Evolutionary conservation across 345 rosid genomes (phyloP).

Genomic region (Pistacia vera): DNA sequence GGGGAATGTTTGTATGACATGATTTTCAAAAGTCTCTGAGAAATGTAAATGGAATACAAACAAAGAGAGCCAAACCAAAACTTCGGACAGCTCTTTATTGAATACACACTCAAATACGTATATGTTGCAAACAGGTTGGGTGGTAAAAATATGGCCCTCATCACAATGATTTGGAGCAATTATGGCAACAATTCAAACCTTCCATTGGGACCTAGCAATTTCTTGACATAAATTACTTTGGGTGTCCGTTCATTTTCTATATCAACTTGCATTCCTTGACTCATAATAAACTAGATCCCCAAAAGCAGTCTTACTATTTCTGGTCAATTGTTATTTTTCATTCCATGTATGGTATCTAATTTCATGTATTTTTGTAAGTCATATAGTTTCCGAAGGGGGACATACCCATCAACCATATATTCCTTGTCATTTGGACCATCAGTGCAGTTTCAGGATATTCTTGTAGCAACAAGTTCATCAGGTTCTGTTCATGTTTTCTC

Average conservation of each 20-base stretch:
- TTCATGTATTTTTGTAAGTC: conserved; percentile 45
- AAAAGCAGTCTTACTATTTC: background rate
- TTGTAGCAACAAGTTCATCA: conserved; percentile 81
- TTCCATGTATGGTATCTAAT: conserved; percentile 16
- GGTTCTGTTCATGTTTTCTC: conserved; percentile 87
- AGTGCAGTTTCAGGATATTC: conserved; percentile 69
- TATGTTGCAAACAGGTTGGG: background rate
- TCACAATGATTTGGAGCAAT: background rate
- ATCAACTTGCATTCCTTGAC: background rate
- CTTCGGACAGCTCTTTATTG: background rate
- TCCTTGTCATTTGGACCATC: conserved; percentile 90
- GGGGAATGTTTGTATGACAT: background rate
- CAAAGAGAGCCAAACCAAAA: background rate
- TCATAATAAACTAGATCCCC: background rate
- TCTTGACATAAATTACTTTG: background rate
- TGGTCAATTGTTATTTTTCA: background rate
- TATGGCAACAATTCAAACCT: background rate
- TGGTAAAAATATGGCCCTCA: background rate
- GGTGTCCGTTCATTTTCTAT: background rate
- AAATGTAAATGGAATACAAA: background rate
- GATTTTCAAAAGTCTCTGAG: background rate
- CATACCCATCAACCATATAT: conserved; percentile 80
- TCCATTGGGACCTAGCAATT: background rate
- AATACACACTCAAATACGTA: background rate
- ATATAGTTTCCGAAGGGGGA: conserved; percentile 88